Evolutionary conservation across 805 yeast genomes (phyloP).

Genomic region (Kregervanrija fluxuum): DNA sequence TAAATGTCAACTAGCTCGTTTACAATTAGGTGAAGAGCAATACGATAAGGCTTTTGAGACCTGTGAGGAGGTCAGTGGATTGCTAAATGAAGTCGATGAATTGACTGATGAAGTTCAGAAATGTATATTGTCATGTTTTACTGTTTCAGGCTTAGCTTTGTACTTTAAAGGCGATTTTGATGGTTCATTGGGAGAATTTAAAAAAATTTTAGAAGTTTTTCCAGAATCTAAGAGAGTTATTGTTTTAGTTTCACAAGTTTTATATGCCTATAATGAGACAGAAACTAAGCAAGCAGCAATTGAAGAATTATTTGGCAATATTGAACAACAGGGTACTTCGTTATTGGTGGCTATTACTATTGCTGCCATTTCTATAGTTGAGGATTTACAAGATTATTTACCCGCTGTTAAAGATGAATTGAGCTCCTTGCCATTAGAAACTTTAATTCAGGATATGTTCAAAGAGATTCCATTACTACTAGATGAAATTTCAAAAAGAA

Average conservation of each 20-base stretch:
- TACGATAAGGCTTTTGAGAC: slow-evolving; percentile 54
- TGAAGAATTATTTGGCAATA: slow-evolving; percentile 67
- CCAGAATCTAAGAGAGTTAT: slow-evolving; percentile 61
- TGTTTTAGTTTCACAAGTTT: slow-evolving; percentile 66
- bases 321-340: slow-evolving; percentile 60
- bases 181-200: slow-evolving; percentile 60
- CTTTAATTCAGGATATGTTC: slow-evolving; percentile 39
- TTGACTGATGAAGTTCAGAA: slow-evolving; percentile 26
- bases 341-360: slow-evolving; percentile 61
- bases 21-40: slow-evolving; percentile 52
- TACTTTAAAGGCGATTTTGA: slow-evolving; percentile 61
- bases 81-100: slow-evolving; percentile 35
- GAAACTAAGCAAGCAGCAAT: slow-evolving; percentile 78
- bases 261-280: slow-evolving; percentile 68
- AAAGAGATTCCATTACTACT: slow-evolving; percentile 54
- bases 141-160: slow-evolving; percentile 64
- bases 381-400: slow-evolving; percentile 50
- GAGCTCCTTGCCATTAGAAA: slow-evolving; percentile 37
- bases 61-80: slow-evolving; percentile 48
- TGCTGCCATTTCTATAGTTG: slow-evolving; percentile 72
- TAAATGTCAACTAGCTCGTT: slow-evolving; percentile 66
- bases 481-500: slow-evolving; percentile 39
- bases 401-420: slow-evolving; percentile 63
- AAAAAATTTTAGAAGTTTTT: slow-evolving; percentile 48
- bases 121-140: slow-evolving; percentile 47